Percentiles rank a stretch among this genome's conserved stretches.
These are phyloP conservation scores for Boletellus sp. DNA, from an alignment of 768 basidiomycete species.

Conservation along the genomic window DNA sequence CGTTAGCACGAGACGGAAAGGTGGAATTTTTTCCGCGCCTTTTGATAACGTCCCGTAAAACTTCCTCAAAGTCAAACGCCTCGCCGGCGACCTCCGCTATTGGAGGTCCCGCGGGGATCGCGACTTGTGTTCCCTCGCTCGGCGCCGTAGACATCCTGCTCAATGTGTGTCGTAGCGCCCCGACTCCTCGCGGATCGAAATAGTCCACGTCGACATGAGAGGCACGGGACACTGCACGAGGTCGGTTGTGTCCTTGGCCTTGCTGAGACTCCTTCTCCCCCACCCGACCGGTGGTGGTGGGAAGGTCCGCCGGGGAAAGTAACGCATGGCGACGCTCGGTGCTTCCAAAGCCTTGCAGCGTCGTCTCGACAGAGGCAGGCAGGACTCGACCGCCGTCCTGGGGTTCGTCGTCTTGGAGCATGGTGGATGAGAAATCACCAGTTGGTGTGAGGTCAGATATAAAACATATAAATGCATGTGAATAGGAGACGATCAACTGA, in stretches of 20 bases:
- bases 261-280: neutral
- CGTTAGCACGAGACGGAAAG: neutral
- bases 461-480: no score
- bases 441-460: neutral
- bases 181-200: constrained; percentile 54
- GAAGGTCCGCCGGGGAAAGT: constrained; percentile 6
- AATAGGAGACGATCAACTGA: constrained; percentile 16
- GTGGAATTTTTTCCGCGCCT: constrained; percentile 8
- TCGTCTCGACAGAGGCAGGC: constrained; percentile 1
- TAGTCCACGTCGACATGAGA: constrained; percentile 43
- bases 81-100: constrained; percentile 12
- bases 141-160: constrained; percentile 13
- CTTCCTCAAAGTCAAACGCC: constrained; percentile 32
- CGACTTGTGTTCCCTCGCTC: constrained; percentile 1
- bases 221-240: constrained; percentile 1
- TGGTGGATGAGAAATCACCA: constrained; percentile 11
- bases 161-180: constrained; percentile 15
- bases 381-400: neutral
- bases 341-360: constrained; percentile 8
- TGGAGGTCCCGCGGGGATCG: neutral
- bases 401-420: neutral
- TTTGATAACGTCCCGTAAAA: constrained; percentile 22
- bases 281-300: neutral
- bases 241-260: neutral
- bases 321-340: constrained; percentile 12